These are phyloP conservation scores for Acorus calamus DNA, from an alignment of 106 monocot species.

Conservation along the genomic window DNA sequence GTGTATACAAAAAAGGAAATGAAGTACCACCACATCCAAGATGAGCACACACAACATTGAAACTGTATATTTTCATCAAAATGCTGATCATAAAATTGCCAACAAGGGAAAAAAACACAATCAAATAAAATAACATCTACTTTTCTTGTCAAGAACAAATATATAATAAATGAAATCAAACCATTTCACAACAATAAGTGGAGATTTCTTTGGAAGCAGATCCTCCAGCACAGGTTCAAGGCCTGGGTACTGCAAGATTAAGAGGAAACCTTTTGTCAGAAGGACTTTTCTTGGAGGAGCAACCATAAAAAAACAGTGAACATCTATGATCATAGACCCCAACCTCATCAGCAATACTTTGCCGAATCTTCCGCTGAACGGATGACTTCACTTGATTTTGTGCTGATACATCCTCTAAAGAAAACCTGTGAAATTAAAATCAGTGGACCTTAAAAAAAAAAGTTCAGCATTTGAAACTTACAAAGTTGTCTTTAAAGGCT, in stretches of 20 bases:
- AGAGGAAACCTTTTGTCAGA: neutral
- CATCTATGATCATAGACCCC: neutral
- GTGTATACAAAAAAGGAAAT: too few species aligned
- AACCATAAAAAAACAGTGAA: too few species aligned
- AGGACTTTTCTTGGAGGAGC: neutral
- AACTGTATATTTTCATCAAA: too few species aligned
- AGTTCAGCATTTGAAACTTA: too few species aligned
- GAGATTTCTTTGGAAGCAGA: slow-evolving; percentile 83
- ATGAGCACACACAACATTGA: too few species aligned
- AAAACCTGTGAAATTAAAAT: slow-evolving; percentile 22
- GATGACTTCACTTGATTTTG: slow-evolving; percentile 73
- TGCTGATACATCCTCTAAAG: slow-evolving; percentile 48
- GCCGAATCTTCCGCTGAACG: slow-evolving; percentile 45
- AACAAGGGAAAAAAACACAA: too few species aligned
- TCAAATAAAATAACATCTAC: too few species aligned
- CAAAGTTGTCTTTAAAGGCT: too few species aligned
- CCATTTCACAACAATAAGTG: slow-evolving; percentile 93
- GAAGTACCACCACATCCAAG: too few species aligned
- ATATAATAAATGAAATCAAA: slow-evolving; percentile 11
- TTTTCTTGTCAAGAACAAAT: too few species aligned
- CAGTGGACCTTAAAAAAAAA: too few species aligned
- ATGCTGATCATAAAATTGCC: too few species aligned
- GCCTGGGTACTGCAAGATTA: slow-evolving; percentile 69
- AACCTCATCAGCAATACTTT: slow-evolving; percentile 56
- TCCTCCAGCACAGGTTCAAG: slow-evolving; percentile 85